Evolutionary conservation across 345 rosid genomes (phyloP), one percentile per base, ranked within the genome.

Genomic region (Kernera saxatilis): DNA sequence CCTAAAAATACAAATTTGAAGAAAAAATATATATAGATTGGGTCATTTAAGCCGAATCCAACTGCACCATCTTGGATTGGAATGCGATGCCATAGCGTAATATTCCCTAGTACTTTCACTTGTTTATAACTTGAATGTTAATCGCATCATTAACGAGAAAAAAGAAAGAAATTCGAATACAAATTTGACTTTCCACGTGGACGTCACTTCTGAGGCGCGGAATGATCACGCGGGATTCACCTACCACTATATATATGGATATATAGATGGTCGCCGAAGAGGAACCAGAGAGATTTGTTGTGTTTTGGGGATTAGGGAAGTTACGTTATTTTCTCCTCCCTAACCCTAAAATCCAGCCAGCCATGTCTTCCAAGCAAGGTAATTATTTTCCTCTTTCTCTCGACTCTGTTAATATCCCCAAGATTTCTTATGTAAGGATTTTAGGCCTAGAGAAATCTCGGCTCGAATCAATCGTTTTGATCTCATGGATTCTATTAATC

Each of bases 311-410:
- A 41, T 52, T 19, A 44, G 49, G 45, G 1, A 51, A 32, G 40
- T 17, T 44, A 36, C 36, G 15, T 1, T 73, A 44, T 65, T 30
- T 65, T 48, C 33, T 74, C 77, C 7, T 49, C 32, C 77, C 82
- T 71, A 81, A 68, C 52, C 72, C 61, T 65, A 26, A 35, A 2
- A 49, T 25, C 36, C 23, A 60, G 74, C 36, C 23, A 60, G 74
- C 76, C 61, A 86, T 86, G 90, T 80, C 90, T 37, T 85, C 90
- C 72, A 84, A 84, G 72, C 90, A 84, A 82, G 90, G 86, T 85
- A 46, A 18, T 27, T 30, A 8, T 43, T 43, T 3, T 32, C 45
- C 13, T 23, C 5, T 46, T 52, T 26, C 39, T 64, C 35, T 62
- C 69, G 33, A 3, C 37, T 35, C 9, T 29, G 33, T 15, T 58